Conservation (phyloP, 2,329 filamentous ascomycete genomes). For the Cadophora gregata region DNA sequence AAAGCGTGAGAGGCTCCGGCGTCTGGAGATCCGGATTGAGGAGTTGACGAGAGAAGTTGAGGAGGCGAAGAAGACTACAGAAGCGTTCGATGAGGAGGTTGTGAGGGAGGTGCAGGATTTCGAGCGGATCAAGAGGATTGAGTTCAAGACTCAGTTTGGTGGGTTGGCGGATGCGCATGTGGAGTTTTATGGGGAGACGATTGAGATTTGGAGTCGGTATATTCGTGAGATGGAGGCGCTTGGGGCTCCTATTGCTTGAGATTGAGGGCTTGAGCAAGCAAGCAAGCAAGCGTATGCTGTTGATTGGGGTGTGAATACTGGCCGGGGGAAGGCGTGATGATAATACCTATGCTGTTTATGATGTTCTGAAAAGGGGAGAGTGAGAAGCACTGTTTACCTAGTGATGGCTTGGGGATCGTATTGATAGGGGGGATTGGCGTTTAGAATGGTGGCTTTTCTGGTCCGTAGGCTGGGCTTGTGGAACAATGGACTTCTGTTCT, state of each 20-base stretch:
- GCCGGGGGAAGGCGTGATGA: neutral
- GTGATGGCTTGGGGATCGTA: neutral
- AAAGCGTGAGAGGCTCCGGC: slow-evolving; percentile 83
- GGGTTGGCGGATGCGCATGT: slow-evolving; percentile 85
- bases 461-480: slow-evolving; percentile 10
- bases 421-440: slow-evolving; percentile 3
- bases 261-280: no score
- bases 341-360: slow-evolving; percentile 23
- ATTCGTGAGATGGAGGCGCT: slow-evolving; percentile 85
- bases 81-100: slow-evolving; percentile 96
- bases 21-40: slow-evolving; percentile 90
- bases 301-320: no score
- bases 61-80: slow-evolving; percentile 81
- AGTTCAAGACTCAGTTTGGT: slow-evolving; percentile 88
- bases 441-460: slow-evolving; percentile 7
- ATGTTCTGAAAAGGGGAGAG: neutral
- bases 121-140: slow-evolving; percentile 92
- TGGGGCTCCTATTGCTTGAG: slow-evolving; percentile 46
- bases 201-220: slow-evolving; percentile 87
- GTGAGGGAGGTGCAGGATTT: slow-evolving; percentile 93
- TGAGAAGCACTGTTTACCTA: neutral
- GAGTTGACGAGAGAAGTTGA: slow-evolving; percentile 91
- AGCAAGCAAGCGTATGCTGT: neutral
- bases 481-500: slow-evolving; percentile 11
- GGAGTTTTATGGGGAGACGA: slow-evolving; percentile 80